These are phyloP conservation scores for Sporothrix brasiliensis DNA, from an alignment of 2,329 filamentous ascomycete species.

Conservation along the genomic window DNA sequence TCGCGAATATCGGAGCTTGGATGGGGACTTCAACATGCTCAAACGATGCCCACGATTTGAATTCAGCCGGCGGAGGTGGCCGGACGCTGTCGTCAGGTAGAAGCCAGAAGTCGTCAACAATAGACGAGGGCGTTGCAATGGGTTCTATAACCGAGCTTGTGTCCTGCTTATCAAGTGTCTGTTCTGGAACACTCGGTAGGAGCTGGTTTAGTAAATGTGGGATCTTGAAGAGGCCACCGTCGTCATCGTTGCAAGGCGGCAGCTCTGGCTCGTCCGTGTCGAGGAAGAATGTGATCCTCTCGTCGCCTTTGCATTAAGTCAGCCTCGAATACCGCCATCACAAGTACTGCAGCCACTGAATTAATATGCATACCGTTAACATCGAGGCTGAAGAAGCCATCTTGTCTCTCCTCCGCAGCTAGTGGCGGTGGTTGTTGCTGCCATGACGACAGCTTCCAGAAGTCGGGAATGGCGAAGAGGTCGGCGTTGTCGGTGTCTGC, in stretches of 20 bases:
- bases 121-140: background rate
- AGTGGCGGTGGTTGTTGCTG: slow-evolving; percentile 42
- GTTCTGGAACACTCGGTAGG: background rate
- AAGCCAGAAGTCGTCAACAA: slow-evolving; percentile 54
- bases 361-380: slow-evolving; percentile 41
- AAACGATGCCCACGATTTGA: slow-evolving; percentile 73
- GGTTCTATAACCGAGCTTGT: background rate
- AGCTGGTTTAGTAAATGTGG: slow-evolving; percentile 41
- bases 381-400: slow-evolving; percentile 51
- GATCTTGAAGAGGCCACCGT: slow-evolving; percentile 50
- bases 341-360: background rate
- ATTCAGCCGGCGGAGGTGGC: slow-evolving; percentile 44
- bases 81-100: slow-evolving; percentile 42
- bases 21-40: slow-evolving; percentile 46
- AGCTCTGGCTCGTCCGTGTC: slow-evolving; percentile 31
- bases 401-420: slow-evolving; percentile 8
- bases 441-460: slow-evolving; percentile 60
- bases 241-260: background rate
- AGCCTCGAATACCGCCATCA: background rate
- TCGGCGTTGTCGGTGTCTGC: slow-evolving; percentile 47
- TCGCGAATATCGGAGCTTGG: slow-evolving; percentile 58
- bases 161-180: background rate
- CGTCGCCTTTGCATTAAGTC: slow-evolving; percentile 5
- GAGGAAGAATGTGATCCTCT: slow-evolving; percentile 30
- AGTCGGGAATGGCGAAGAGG: slow-evolving; percentile 65